Evolutionary conservation across 2,329 filamentous ascomycete genomes (phyloP).

Genomic region (Pochonia chlamydosporia): DNA sequence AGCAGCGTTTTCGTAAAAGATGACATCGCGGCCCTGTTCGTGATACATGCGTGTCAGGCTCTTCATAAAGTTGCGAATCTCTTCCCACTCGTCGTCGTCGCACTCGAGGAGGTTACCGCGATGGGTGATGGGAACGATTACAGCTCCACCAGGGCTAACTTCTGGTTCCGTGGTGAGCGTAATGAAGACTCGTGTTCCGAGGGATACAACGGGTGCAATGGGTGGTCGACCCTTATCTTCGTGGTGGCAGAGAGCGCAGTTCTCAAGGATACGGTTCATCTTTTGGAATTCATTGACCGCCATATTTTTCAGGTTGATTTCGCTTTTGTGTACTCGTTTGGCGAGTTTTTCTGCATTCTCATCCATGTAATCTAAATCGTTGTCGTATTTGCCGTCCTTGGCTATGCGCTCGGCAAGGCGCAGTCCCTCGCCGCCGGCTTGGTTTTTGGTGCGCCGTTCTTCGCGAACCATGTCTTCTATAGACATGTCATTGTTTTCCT

Average conservation of each 20-base stretch:
- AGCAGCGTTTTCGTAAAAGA: constrained; percentile 98
- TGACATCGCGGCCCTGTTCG: constrained; percentile 81
- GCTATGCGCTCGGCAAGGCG: constrained; percentile 88
- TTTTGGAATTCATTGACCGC: constrained; percentile 87
- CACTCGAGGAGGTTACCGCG: constrained; percentile 90
- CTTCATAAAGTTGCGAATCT: constrained; percentile 99
- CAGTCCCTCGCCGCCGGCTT: constrained; percentile 71
- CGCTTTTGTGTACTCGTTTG: constrained; percentile 78
- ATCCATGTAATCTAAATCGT: constrained; percentile 94
- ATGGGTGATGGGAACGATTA: constrained; percentile 86
- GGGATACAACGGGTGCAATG: constrained; percentile 75
- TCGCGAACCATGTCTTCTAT: constrained; percentile 97
- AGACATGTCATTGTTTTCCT: constrained; percentile 91
- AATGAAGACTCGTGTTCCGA: constrained; percentile 80
- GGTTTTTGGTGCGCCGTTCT: constrained; percentile 76
- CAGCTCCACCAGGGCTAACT: constrained; percentile 72
- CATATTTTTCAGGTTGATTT: constrained; percentile 78
- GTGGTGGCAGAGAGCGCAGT: constrained; percentile 86
- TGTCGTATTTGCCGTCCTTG: constrained; percentile 84
- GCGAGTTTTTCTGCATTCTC: constrained; percentile 91
- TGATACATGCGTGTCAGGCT: constrained; percentile 90
- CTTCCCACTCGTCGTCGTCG: constrained; percentile 98
- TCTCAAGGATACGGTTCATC: constrained; percentile 79
- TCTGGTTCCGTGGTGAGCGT: constrained; percentile 89
- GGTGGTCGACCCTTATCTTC: constrained; percentile 73